phyloP scores from a whole-genome alignment of 139 green algal species.

The Choricystis sp. region DNA sequence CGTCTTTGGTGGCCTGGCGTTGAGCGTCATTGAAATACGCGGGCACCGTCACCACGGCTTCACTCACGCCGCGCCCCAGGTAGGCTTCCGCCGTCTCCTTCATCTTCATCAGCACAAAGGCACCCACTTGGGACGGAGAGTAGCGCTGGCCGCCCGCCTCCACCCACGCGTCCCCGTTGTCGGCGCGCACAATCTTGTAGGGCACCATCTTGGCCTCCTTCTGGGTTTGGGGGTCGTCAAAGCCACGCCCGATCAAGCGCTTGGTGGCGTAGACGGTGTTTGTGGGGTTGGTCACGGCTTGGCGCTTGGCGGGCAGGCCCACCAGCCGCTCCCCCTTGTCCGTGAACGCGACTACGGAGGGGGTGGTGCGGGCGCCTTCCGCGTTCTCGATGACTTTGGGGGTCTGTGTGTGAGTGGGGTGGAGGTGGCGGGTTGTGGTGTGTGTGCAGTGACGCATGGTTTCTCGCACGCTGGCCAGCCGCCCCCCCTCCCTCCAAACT shows the following conservation, averaged over 20 bases:
- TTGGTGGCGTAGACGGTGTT: constrained; percentile 98
- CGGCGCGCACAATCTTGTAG: constrained; percentile 84
- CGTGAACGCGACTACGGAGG: constrained; percentile 94
- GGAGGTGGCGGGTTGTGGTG: not conserved
- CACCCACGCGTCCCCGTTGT: constrained; percentile 95
- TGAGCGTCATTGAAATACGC: constrained; percentile 99
- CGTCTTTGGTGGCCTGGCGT: constrained; percentile 72
- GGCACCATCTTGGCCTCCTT: constrained; percentile 96
- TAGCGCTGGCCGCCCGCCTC: constrained; percentile 83
- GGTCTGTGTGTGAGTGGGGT: constrained; percentile 23
- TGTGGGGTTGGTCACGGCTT: constrained; percentile 87
- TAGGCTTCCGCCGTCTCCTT: constrained; percentile 95
- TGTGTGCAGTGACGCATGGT: not conserved
- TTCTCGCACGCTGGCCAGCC: not conserved
- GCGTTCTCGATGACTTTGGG: constrained; percentile 96
- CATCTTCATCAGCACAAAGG: constrained; percentile 92
- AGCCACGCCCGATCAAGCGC: constrained; percentile 85
- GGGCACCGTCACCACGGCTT: constrained; percentile 94
- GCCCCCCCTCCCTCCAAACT: not conserved
- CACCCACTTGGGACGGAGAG: constrained; percentile 83
- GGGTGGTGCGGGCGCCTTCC: constrained; percentile 89
- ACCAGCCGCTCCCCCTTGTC: constrained; percentile 91
- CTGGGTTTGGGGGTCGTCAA: constrained; percentile 74
- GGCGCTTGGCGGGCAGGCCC: constrained; percentile 87
- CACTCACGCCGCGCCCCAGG: constrained; percentile 64